These are phyloP conservation scores for Ogataea chonburiensis DNA, from an alignment of 805 yeast genomes.

Conservation along the genomic window DNA sequence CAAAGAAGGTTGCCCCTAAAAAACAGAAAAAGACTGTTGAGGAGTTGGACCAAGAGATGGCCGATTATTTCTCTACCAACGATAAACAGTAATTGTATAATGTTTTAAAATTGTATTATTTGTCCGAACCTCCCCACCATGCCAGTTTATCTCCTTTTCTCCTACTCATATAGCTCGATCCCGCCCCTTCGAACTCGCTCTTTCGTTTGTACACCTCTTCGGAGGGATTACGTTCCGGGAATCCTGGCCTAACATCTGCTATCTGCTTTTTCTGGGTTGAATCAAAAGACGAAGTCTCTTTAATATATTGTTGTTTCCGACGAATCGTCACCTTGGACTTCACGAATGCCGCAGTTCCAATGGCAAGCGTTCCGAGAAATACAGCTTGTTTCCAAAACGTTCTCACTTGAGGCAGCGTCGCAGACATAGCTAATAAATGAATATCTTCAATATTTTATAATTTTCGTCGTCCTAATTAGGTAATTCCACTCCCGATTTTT, in stretches of 20 bases:
- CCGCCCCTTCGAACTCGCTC: constrained; percentile 68
- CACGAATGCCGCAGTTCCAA: constrained; percentile 35
- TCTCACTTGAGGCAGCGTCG: constrained; percentile 27
- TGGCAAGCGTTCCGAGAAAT: constrained; percentile 30
- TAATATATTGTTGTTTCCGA: constrained; percentile 34
- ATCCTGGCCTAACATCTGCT: constrained; percentile 34
- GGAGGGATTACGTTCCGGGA: constrained; percentile 30
- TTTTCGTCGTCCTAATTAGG: constrained; percentile 1
- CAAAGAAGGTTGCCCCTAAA: constrained; percentile 27
- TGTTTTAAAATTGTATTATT: constrained; percentile 6
- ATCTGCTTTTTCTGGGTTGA: constrained; percentile 26
- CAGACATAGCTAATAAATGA: constrained; percentile 10
- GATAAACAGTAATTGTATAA: constrained; percentile 22
- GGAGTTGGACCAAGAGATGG: constrained; percentile 97
- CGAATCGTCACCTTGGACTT: constrained; percentile 37
- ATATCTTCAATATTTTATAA: neutral
- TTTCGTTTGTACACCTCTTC: constrained; percentile 47
- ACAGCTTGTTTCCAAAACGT: constrained; percentile 35
- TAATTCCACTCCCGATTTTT: constrained; percentile 6
- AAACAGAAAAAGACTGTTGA: constrained; percentile 72
- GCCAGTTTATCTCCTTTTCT: constrained; percentile 38
- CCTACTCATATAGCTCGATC: constrained; percentile 53
- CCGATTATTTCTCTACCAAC: constrained; percentile 79
- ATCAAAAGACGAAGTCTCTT: constrained; percentile 36
- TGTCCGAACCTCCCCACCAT: constrained; percentile 17